These are phyloP conservation scores for Didymella keratinophila DNA, from an alignment of 2,329 filamentous ascomycete genomes.

Conservation along the genomic window DNA sequence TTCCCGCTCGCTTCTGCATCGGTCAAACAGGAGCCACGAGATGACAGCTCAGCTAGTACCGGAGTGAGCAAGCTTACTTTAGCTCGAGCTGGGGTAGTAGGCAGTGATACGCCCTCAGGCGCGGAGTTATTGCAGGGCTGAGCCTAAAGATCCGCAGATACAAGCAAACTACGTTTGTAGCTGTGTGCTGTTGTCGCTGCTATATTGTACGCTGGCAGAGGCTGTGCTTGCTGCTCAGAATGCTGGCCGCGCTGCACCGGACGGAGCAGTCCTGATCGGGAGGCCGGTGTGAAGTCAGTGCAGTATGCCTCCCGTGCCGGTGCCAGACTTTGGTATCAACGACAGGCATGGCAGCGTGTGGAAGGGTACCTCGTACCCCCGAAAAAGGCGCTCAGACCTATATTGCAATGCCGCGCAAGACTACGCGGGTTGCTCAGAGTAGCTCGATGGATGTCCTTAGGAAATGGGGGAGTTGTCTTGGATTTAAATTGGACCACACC, in stretches of 20 bases:
- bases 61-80: slow-evolving; percentile 36
- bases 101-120: slow-evolving; percentile 25
- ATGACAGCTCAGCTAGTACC: slow-evolving; percentile 42
- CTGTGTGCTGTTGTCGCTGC: slow-evolving; percentile 24
- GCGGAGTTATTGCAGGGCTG: slow-evolving; percentile 25
- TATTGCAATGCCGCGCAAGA: slow-evolving; percentile 23
- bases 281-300: slow-evolving; percentile 2
- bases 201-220: slow-evolving; percentile 23
- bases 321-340: slow-evolving; percentile 23
- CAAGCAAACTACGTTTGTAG: slow-evolving; percentile 39
- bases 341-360: slow-evolving; percentile 1
- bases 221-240: slow-evolving; percentile 23
- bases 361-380: slow-evolving; percentile 16
- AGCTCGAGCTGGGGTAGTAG: slow-evolving; percentile 17
- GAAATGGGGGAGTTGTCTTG: slow-evolving; percentile 22
- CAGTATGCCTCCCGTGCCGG: slow-evolving; percentile 27
- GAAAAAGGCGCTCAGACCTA: slow-evolving; percentile 26
- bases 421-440: slow-evolving; percentile 30
- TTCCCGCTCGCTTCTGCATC: slow-evolving; percentile 41
- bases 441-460: slow-evolving; percentile 16
- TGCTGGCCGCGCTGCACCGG: slow-evolving; percentile 5
- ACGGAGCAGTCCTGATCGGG: slow-evolving; percentile 2
- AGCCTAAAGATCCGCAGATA: slow-evolving; percentile 21
- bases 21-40: slow-evolving; percentile 40
- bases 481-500: slow-evolving; percentile 24